Evolutionary conservation across 805 yeast species (phyloP), one percentile per base, ranked within the genome.

Genomic region (Wickerhamomyces bovis): DNA sequence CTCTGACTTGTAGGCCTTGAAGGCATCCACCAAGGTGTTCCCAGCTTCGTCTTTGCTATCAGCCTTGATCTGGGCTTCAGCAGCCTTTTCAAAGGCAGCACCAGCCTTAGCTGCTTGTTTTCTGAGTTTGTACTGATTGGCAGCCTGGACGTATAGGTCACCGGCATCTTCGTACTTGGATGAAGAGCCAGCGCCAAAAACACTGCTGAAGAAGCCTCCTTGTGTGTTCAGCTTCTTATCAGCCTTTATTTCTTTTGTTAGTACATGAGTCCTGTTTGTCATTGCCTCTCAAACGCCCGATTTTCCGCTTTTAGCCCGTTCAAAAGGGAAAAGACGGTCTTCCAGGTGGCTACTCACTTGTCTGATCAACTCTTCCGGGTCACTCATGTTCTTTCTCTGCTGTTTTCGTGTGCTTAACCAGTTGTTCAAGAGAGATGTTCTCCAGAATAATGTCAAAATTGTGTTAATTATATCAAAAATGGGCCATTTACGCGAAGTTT

Each of bases 1-100:
- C 46, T 81, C 84, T 39, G 80, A 73, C 58, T 85, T 83, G 68
- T 77, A 94, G 31, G 90, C 80, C 61, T 94, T 94, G 70, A 80
- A 94, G 0, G 97, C 96, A 60, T 92, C 99, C 18, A 90, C 82
- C 49, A 85, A 76, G 19, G 92, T 80, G 63, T 86, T 89, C 7
- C 96, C 96, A 7, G 95, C 95, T 58, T 92, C 98, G 56, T 94
- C 96, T 52, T 82, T 82, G 52, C 81, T 78, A 21, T 79, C 86
- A 16, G 92, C 85, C 58, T 81, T 76, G 44, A 76, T 67, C 64
- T 89, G 96, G 48, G 82, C 78, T 15, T 76, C 79, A 1, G 97
- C 95, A 1, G 99, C 98, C 58, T 80, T 81, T 50, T 85, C 83
- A 61, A 90, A 92, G 18, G 89, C 81, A 52, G 76, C 70, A 11